A percentile compares a stretch with the other conserved stretches of the same genome.
These are phyloP conservation scores for Arthroderma sp. DNA, from an alignment of 2,329 filamentous ascomycete genomes.

Conservation along the genomic window DNA sequence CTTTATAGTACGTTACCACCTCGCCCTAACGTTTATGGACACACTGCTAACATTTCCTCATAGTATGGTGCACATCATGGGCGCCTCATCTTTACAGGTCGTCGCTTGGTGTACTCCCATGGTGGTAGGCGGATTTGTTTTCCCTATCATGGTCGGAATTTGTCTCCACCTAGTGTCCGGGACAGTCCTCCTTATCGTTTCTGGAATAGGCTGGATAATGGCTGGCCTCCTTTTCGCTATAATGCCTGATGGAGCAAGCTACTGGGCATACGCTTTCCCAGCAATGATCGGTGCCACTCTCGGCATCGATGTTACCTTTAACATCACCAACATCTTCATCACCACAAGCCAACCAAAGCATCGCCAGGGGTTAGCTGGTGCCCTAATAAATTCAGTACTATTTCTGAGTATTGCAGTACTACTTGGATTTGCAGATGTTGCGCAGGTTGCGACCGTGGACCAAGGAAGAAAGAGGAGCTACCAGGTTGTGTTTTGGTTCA, in stretches of 20 bases:
- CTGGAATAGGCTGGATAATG: slow-evolving; percentile 47
- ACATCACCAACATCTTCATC: slow-evolving; percentile 64
- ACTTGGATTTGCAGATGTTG: slow-evolving; percentile 58
- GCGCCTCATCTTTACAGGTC: slow-evolving; percentile 48
- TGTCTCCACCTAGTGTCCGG: slow-evolving; percentile 56
- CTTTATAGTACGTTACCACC: slow-evolving; percentile 46
- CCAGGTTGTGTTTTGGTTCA: slow-evolving; percentile 53
- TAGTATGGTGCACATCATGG: slow-evolving; percentile 50
- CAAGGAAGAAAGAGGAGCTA: slow-evolving; percentile 44
- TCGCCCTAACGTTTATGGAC: not conserved
- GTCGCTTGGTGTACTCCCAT: slow-evolving; percentile 60
- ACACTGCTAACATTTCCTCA: slow-evolving; percentile 6
- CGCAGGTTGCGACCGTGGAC: slow-evolving; percentile 37
- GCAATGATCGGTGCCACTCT: slow-evolving; percentile 51
- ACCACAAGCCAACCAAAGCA: slow-evolving; percentile 56
- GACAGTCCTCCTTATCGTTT: slow-evolving; percentile 50
- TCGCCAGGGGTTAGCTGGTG: slow-evolving; percentile 60
- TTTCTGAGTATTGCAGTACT: slow-evolving; percentile 62
- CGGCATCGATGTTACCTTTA: slow-evolving; percentile 64
- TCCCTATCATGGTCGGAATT: slow-evolving; percentile 52
- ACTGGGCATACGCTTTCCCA: slow-evolving; percentile 66
- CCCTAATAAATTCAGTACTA: slow-evolving; percentile 56
- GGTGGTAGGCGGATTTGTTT: slow-evolving; percentile 53
- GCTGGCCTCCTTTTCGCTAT: slow-evolving; percentile 52
- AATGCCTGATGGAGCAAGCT: slow-evolving; percentile 45